phyloP scores from a whole-genome alignment of 768 basidiomycete species.

The Pleurotus tuoliensis region DNA sequence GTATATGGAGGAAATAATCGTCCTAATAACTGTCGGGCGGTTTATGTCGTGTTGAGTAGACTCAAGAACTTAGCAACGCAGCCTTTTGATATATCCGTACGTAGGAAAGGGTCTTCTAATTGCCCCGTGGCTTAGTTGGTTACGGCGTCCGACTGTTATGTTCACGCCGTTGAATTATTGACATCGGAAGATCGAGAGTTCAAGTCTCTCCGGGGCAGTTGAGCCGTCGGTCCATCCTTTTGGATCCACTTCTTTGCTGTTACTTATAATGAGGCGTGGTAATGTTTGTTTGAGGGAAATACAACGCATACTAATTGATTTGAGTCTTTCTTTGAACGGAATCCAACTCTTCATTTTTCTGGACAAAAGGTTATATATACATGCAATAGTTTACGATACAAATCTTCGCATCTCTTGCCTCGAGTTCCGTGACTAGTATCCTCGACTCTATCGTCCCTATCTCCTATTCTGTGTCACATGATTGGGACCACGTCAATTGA shows the following conservation, averaged over 20 bases:
- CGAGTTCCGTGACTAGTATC: too few relatives aligned
- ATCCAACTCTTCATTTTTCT: too few relatives aligned
- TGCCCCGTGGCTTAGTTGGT: slow-evolving; percentile 6
- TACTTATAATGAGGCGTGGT: too few relatives aligned
- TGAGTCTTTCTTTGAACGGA: too few relatives aligned
- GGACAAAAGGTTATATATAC: too few relatives aligned
- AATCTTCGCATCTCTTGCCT: too few relatives aligned
- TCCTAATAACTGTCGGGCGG: slow-evolving; percentile 15
- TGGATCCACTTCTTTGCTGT: neutral
- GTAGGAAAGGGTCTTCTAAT: neutral
- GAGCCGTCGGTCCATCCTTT: neutral
- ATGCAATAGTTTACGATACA: too few relatives aligned
- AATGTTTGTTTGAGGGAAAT: too few relatives aligned
- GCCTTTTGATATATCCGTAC: neutral
- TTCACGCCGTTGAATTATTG: neutral
- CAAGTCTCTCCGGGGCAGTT: slow-evolving; percentile 3
- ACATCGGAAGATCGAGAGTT: slow-evolving; percentile 6
- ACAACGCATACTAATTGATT: too few relatives aligned
- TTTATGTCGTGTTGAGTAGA: neutral
- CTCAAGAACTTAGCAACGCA: neutral
- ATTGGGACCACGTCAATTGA: too few relatives aligned
- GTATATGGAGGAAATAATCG: slow-evolving; percentile 24
- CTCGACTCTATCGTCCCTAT: too few relatives aligned
- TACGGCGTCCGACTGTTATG: slow-evolving; percentile 4
- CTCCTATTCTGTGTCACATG: too few relatives aligned